Evolutionary conservation across 2,329 filamentous ascomycete genomes (phyloP).

Genomic region (Phyllosticta paracitricarpa): DNA sequence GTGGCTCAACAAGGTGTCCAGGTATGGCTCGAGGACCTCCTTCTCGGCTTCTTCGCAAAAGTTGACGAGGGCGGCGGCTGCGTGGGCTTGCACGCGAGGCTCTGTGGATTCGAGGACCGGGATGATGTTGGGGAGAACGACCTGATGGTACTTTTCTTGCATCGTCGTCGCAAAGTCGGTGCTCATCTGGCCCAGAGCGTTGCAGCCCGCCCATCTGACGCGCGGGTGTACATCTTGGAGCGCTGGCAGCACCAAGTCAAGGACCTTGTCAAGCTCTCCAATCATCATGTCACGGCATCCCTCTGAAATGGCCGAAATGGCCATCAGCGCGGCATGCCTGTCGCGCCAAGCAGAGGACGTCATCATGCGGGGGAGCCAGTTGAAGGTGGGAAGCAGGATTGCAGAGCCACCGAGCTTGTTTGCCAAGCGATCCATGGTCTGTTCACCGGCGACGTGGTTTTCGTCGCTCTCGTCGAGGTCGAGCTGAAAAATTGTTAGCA

Average conservation of each 20-base stretch:
- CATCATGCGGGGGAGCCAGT: conserved; percentile 97
- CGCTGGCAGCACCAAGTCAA: conserved; percentile 88
- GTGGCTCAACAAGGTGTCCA: conserved; percentile 76
- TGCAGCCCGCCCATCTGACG: conserved; percentile 95
- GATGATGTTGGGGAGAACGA: conserved; percentile 82
- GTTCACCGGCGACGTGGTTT: conserved; percentile 95
- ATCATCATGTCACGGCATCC: conserved; percentile 95
- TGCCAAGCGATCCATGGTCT: conserved; percentile 94
- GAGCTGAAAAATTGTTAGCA: conserved; percentile 44
- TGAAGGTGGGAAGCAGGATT: conserved; percentile 88
- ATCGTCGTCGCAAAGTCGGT: conserved; percentile 97
- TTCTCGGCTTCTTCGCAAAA: conserved; percentile 99
- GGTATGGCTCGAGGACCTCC: conserved; percentile 79
- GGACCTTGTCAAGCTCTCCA: conserved; percentile 83
- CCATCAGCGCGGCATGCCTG: conserved; percentile 93
- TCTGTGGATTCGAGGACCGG: conserved; percentile 84
- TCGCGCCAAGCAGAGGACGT: conserved; percentile 90
- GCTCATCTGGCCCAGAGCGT: conserved; percentile 98
- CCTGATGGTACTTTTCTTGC: conserved; percentile 89
- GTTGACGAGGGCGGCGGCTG: conserved; percentile 94
- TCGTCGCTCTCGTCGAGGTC: conserved; percentile 93
- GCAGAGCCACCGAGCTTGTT: conserved; percentile 94
- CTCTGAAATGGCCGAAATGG: conserved; percentile 96
- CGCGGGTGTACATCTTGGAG: conserved; percentile 83
- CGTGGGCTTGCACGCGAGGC: conserved; percentile 87